A percentile compares a stretch with the other conserved stretches of the same genome.
Conservation (phyloP, 2,329 filamentous ascomycete species). For the Verticillium tricorpus region DNA sequence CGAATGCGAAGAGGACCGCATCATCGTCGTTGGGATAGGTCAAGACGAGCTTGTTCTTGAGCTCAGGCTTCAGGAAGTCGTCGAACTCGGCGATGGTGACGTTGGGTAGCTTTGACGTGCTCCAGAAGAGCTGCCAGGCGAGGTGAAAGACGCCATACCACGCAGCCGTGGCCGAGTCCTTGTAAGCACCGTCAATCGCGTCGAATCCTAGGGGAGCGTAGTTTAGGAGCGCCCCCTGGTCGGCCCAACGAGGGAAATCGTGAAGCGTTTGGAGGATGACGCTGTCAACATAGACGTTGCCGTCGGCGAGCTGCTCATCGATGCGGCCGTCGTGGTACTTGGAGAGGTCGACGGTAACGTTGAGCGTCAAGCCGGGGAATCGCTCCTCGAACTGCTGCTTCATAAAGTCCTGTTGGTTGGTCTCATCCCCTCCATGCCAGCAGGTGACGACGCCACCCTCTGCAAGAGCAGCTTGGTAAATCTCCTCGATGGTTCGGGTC, state of each 20-base stretch:
- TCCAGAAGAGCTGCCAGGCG: conserved; percentile 31
- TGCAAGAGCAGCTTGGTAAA: conserved; percentile 42
- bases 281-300: conserved; percentile 38
- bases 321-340: conserved; percentile 48
- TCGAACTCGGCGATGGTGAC: conserved; percentile 31
- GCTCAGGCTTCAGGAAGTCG: conserved; percentile 42
- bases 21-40: conserved; percentile 57
- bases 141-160: conserved; percentile 37
- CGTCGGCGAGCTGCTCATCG: conserved; percentile 37
- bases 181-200: conserved; percentile 34
- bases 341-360: conserved; percentile 49
- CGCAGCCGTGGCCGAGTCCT: conserved; percentile 32
- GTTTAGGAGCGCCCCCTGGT: conserved; percentile 38
- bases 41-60: conserved; percentile 48
- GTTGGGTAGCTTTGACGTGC: conserved; percentile 28
- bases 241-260: conserved; percentile 47
- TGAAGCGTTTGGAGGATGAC: conserved; percentile 45
- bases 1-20: conserved; percentile 45
- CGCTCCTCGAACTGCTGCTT: conserved; percentile 38
- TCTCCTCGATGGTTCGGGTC: conserved; percentile 42
- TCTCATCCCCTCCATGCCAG: conserved; percentile 46
- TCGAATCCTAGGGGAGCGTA: conserved; percentile 45
- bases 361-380: conserved; percentile 46
- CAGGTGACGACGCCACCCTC: conserved; percentile 41
- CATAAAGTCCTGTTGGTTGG: conserved; percentile 29